Evolutionary conservation across 495 filamentous ascomycete genomes (phyloP).

Genomic region (Aspergillus panamensis): DNA sequence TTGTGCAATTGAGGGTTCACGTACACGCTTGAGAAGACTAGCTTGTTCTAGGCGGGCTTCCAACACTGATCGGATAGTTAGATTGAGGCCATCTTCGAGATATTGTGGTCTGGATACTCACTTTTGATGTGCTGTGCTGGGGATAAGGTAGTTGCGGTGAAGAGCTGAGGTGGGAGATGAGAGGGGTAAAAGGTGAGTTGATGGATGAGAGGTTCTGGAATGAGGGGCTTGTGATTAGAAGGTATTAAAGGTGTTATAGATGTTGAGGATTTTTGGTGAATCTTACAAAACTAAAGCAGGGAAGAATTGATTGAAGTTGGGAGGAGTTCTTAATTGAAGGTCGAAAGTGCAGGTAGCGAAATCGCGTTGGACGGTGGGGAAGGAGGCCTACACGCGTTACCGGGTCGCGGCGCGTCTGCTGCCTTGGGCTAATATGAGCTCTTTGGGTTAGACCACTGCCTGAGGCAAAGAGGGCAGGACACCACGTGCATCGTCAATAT

Average conservation of each 20-base stretch:
- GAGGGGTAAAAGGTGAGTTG: constrained; percentile 2
- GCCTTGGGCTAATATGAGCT: constrained; percentile 40
- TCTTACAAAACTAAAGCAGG: constrained; percentile 7
- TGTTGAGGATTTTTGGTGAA: not conserved
- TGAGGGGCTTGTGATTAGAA: constrained; percentile 3
- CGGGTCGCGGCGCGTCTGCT: constrained; percentile 27
- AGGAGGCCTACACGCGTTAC: constrained; percentile 29
- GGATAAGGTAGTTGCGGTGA: constrained; percentile 15
- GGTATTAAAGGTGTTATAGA: constrained; percentile 3
- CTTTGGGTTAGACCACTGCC: constrained; percentile 30
- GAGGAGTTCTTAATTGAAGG: constrained; percentile 17
- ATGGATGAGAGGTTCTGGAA: constrained; percentile 6
- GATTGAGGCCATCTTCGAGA: not conserved
- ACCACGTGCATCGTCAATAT: constrained; percentile 11
- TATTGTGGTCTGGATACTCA: constrained; percentile 22
- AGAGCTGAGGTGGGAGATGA: not conserved
- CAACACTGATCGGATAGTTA: constrained; percentile 61
- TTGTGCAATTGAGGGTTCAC: constrained; percentile 15
- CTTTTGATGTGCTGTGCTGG: constrained; percentile 32
- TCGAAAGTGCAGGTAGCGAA: constrained; percentile 24
- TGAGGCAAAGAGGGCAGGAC: constrained; percentile 17
- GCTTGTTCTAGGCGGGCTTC: constrained; percentile 97
- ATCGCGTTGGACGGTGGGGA: constrained; percentile 39
- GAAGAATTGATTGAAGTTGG: constrained; percentile 18
- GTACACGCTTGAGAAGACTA: constrained; percentile 89